A percentile compares a stretch with the other conserved stretches of the same genome.
Conservation (phyloP, 352 stramenopile genomes). For the Pythium brachiatum region DNA sequence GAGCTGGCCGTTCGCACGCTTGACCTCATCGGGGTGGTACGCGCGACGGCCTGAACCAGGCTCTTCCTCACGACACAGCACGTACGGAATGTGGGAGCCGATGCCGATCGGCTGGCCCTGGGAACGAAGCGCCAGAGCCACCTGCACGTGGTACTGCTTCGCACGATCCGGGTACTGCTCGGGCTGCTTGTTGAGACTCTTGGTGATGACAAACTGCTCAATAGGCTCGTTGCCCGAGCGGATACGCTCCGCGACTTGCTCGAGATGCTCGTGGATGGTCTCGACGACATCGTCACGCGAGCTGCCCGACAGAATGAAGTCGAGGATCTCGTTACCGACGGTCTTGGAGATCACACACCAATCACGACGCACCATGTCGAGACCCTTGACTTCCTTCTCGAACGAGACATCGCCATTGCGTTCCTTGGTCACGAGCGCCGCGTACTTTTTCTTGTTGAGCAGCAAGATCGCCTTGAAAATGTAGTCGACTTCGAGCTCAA, state of each 20-base stretch:
- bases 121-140: slow-evolving; percentile 95
- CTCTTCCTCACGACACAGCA: slow-evolving; percentile 93
- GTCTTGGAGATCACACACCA: slow-evolving; percentile 99
- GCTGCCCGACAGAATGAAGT: slow-evolving; percentile 96
- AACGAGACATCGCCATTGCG: slow-evolving; percentile 59
- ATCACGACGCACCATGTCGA: slow-evolving; percentile 97
- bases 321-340: slow-evolving; percentile 94
- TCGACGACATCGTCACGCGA: slow-evolving; percentile 95
- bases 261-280: slow-evolving; percentile 95
- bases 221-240: slow-evolving; percentile 92
- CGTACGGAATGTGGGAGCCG: slow-evolving; percentile 99
- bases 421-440: slow-evolving; percentile 94
- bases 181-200: slow-evolving; percentile 98
- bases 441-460: slow-evolving; percentile 99
- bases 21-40: slow-evolving; percentile 88
- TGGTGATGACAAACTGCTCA: slow-evolving; percentile 99
- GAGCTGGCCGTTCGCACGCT: slow-evolving; percentile 71
- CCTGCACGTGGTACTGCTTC: slow-evolving; percentile 96
- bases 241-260: slow-evolving; percentile 91
- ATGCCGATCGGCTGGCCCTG: slow-evolving; percentile 96
- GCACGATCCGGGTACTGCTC: slow-evolving; percentile 97
- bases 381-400: slow-evolving; percentile 98
- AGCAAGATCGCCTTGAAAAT: slow-evolving; percentile 99
- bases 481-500: slow-evolving; percentile 99
- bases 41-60: slow-evolving; percentile 63